phyloP scores from a whole-genome alignment of 2,329 filamentous ascomycete genomes.

The Lojkania enalia region DNA sequence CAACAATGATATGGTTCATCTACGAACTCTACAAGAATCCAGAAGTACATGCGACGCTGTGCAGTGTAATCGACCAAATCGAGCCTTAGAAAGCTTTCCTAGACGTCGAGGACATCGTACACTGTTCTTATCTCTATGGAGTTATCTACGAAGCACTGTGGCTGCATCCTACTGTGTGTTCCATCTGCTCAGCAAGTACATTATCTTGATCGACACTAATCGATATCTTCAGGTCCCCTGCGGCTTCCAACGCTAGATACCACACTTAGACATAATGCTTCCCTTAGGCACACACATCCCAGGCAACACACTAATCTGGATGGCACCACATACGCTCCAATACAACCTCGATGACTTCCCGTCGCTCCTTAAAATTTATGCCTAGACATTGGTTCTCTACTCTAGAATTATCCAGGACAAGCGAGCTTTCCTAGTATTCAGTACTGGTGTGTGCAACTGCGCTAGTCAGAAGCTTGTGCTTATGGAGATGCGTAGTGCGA shows the following conservation, averaged over 20 bases:
- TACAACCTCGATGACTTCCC: slow-evolving; percentile 34
- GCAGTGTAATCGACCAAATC: slow-evolving; percentile 22
- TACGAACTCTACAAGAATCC: slow-evolving; percentile 36
- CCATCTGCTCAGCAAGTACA: background rate
- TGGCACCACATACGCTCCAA: slow-evolving; percentile 35
- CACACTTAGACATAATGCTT: slow-evolving; percentile 35
- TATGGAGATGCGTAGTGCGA: slow-evolving; percentile 63
- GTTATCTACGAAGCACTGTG: slow-evolving; percentile 37
- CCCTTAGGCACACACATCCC: slow-evolving; percentile 37
- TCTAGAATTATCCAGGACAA: slow-evolving; percentile 28
- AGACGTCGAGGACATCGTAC: slow-evolving; percentile 29
- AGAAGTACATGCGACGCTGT: slow-evolving; percentile 25
- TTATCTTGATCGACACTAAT: no score
- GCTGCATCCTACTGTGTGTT: slow-evolving; percentile 33
- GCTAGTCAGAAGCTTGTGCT: slow-evolving; percentile 70
- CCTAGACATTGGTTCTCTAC: slow-evolving; percentile 36
- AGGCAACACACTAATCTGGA: slow-evolving; percentile 32
- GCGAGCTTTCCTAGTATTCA: slow-evolving; percentile 72
- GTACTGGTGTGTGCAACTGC: slow-evolving; percentile 68
- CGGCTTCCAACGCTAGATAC: slow-evolving; percentile 38
- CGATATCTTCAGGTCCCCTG: slow-evolving; percentile 32
- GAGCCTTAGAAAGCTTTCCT: slow-evolving; percentile 24
- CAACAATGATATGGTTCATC: slow-evolving; percentile 32
- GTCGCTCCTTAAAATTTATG: slow-evolving; percentile 27
- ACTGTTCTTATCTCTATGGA: slow-evolving; percentile 33